A percentile compares a stretch with the other conserved stretches of the same genome.
Conservation (phyloP, 2,329 filamentous ascomycete genomes). For the Curvularia sp. region DNA sequence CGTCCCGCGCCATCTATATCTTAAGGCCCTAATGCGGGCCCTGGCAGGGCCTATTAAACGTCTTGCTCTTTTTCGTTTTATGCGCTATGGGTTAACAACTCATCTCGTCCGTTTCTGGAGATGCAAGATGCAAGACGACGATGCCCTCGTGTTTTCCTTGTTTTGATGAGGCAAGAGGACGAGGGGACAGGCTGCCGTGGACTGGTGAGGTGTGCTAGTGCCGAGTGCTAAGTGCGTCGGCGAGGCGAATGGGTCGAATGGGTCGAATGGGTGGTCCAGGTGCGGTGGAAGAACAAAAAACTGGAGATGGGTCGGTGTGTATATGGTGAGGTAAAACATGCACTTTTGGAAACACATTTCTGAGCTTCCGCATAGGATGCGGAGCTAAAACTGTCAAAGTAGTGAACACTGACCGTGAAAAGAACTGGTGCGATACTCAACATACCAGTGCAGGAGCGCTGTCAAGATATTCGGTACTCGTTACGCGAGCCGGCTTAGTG, state of each 20-base stretch:
- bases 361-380: no score
- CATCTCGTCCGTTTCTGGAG: conserved; percentile 6
- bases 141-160: not conserved
- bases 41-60: conserved; percentile 14
- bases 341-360: no score
- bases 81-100: conserved; percentile 18
- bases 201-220: conserved; percentile 4
- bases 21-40: conserved; percentile 7
- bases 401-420: not conserved
- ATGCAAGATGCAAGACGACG: not conserved
- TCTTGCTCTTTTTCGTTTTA: not conserved
- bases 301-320: conserved; percentile 20
- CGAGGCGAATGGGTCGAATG: no score
- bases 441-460: no score
- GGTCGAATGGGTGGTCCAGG: conserved; percentile 16
- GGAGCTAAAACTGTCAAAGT: no score
- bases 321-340: no score
- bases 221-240: conserved; percentile 2
- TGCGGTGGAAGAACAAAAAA: conserved; percentile 15
- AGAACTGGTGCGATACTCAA: no score
- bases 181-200: conserved; percentile 4
- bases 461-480: not conserved
- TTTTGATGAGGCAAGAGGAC: no score
- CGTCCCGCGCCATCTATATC: conserved; percentile 21
- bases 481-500: not conserved